Conservation (phyloP, 2,329 filamentous ascomycete species). For the Diplodia seriata region DNA sequence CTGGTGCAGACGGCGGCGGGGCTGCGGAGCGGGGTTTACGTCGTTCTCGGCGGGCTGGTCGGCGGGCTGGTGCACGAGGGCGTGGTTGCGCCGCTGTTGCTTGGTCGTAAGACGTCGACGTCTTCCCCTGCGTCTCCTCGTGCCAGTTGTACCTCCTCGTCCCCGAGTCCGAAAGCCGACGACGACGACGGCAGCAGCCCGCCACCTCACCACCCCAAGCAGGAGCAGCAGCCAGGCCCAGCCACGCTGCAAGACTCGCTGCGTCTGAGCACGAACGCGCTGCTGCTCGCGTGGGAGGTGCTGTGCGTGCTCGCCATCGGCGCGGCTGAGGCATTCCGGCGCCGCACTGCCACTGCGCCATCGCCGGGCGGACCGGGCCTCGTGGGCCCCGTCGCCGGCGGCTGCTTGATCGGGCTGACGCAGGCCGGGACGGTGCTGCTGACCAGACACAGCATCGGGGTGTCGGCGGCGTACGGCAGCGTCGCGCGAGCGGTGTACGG, state of each 20-base stretch:
- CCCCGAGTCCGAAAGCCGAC: too few relatives aligned
- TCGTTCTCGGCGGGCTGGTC: slow-evolving; percentile 61
- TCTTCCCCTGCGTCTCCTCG: too few relatives aligned
- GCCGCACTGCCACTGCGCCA: slow-evolving; percentile 7
- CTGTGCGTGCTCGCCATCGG: slow-evolving; percentile 42
- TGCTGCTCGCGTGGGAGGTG: slow-evolving; percentile 55
- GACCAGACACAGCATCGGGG: slow-evolving; percentile 63
- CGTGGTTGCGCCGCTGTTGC: too few relatives aligned
- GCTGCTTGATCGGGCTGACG: slow-evolving; percentile 64
- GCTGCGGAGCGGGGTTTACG: slow-evolving; percentile 59
- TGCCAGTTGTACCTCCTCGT: too few relatives aligned
- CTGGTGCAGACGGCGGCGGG: slow-evolving; percentile 64
- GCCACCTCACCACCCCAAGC: too few relatives aligned
- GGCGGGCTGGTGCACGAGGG: slow-evolving; percentile 56
- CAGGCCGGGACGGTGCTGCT: slow-evolving; percentile 64
- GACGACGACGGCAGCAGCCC: too few relatives aligned
- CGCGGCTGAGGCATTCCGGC: too few relatives aligned
- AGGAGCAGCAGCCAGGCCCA: too few relatives aligned
- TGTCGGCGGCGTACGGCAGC: slow-evolving; percentile 69
- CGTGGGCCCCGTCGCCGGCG: slow-evolving; percentile 61
- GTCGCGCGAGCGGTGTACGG: slow-evolving; percentile 57
- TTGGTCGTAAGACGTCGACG: too few relatives aligned
- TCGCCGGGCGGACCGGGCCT: slow-evolving; percentile 42
- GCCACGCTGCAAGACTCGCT: slow-evolving; percentile 43
- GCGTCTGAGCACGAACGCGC: slow-evolving; percentile 48